Evolutionary conservation across 2,329 filamentous ascomycete species (phyloP).

Genomic region (Fusarium setosum): DNA sequence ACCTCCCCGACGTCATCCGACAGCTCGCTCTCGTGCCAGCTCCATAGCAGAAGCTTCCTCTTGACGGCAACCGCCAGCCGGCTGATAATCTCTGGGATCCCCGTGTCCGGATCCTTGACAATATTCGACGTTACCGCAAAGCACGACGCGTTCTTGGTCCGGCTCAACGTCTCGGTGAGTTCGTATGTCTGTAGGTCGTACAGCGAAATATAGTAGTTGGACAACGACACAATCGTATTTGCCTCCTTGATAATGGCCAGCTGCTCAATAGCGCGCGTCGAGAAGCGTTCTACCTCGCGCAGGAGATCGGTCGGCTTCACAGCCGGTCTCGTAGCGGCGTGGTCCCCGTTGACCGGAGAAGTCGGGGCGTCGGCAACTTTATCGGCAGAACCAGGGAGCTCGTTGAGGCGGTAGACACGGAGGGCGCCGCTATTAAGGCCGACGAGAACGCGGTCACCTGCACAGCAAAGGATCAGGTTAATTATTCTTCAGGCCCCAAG

Average conservation of each 20-base stretch:
- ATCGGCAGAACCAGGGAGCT: slow-evolving; percentile 55
- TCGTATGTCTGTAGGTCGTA: slow-evolving; percentile 90
- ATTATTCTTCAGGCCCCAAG: background rate
- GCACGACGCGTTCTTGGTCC: slow-evolving; percentile 87
- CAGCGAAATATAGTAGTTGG: slow-evolving; percentile 88
- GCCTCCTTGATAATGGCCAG: slow-evolving; percentile 96
- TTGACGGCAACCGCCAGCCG: slow-evolving; percentile 93
- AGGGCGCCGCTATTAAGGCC: slow-evolving; percentile 91
- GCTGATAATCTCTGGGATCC: slow-evolving; percentile 93
- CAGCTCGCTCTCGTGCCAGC: slow-evolving; percentile 95
- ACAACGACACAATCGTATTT: slow-evolving; percentile 89
- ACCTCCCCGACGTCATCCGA: slow-evolving; percentile 80
- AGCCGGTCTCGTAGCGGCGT: slow-evolving; percentile 43
- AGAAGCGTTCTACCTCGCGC: slow-evolving; percentile 95
- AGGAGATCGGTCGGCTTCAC: slow-evolving; percentile 81
- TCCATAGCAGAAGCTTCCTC: slow-evolving; percentile 89
- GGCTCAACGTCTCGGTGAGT: slow-evolving; percentile 80
- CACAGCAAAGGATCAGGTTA: slow-evolving; percentile 17
- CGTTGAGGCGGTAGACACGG: slow-evolving; percentile 92
- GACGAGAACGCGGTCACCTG: slow-evolving; percentile 90
- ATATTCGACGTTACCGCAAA: slow-evolving; percentile 98
- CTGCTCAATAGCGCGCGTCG: slow-evolving; percentile 89
- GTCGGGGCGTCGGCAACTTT: slow-evolving; percentile 43
- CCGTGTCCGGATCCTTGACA: slow-evolving; percentile 86
- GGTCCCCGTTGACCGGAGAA: slow-evolving; percentile 44